Evolutionary conservation across 306 rosid genomes (phyloP).

Genomic region (Prunus salicina): DNA sequence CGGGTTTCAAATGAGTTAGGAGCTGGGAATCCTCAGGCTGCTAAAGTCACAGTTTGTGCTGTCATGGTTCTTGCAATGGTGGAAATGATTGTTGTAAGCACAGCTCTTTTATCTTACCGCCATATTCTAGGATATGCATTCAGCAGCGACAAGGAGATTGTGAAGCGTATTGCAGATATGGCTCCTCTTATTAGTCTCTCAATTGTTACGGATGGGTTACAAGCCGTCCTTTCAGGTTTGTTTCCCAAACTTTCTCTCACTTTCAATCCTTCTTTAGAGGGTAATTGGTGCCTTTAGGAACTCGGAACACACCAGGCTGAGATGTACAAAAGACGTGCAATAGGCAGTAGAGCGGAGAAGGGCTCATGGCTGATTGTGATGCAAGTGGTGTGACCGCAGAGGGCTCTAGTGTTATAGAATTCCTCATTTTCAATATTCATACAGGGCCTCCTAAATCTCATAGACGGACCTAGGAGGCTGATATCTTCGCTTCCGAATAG

Average conservation of each 20-base stretch:
- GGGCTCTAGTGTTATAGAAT: no score
- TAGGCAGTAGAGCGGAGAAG: no score
- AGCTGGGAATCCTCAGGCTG: constrained; percentile 49
- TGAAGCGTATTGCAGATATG: constrained; percentile 33
- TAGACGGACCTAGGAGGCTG: background rate
- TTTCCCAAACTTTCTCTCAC: background rate
- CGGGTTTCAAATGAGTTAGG: constrained; percentile 63
- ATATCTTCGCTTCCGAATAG: no score
- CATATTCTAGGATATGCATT: constrained; percentile 40
- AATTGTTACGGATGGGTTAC: constrained; percentile 28
- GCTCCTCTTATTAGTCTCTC: constrained; percentile 38
- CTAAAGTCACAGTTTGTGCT: constrained; percentile 24
- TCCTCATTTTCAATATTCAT: background rate
- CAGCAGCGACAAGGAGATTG: constrained; percentile 45
- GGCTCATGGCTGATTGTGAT: no score
- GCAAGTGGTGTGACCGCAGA: no score
- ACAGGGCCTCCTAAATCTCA: background rate
- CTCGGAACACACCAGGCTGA: background rate
- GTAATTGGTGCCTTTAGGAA: background rate
- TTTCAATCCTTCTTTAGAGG: background rate
- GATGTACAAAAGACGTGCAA: no score
- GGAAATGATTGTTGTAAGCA: constrained; percentile 37
- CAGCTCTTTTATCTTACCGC: constrained; percentile 24
- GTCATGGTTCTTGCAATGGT: constrained; percentile 27
- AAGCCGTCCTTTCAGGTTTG: constrained; percentile 33